Evolutionary conservation across 139 green algal species (phyloP), one percentile per base, ranked within the genome.

Genomic region (Tetraselmis striata): DNA sequence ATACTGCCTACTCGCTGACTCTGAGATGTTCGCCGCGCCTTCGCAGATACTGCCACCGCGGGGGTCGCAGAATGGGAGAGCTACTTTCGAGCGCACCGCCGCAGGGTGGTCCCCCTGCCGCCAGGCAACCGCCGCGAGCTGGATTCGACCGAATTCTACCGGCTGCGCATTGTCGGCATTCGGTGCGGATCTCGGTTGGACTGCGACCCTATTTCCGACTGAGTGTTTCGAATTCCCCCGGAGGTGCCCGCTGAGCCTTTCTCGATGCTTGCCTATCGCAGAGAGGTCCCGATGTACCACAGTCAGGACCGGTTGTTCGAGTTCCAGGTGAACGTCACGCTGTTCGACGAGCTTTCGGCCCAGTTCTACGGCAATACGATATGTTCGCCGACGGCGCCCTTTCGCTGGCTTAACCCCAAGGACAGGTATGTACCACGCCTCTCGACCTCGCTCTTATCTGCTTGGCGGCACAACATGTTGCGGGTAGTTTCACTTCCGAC

Each of bases 311-410:
- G 86, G 28, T 84, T 74, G 23, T 92, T 92, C 75, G 89, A 92
- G 59, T 86, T 94, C 77, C 85, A 89, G 84, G 82, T 93, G 59
- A 85, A 87, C 23, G 87, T 94, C 0, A 90, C 86, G 0, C 82
- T 95, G 75, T 95, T 85, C 79, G 90, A 95, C 30, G 86, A 90
- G 28, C 83, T 78, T 0, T 82, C 85, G 28, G 90, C 90, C 75
- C 82, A 84, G 1, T 95, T 93, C 77, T 93, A 92, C 32, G 91
- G 91, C 31, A 90, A 86, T 84, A 95, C 91, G 22, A 18, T 67
- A 5, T 67, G 45, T 1, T 59, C 78, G 22, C 31, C 78, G 24
- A 28, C 78, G 29, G 5, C 45, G 18, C 45, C 45, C 45, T 67
- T 67, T 18, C 45, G 45, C 18, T 67, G 45, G 45, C 45, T 67